A percentile compares a stretch with the other conserved stretches of the same genome.
Evolutionary conservation across 2,329 filamentous ascomycete species (phyloP).

Genomic region (Blastomyces emzantsi): DNA sequence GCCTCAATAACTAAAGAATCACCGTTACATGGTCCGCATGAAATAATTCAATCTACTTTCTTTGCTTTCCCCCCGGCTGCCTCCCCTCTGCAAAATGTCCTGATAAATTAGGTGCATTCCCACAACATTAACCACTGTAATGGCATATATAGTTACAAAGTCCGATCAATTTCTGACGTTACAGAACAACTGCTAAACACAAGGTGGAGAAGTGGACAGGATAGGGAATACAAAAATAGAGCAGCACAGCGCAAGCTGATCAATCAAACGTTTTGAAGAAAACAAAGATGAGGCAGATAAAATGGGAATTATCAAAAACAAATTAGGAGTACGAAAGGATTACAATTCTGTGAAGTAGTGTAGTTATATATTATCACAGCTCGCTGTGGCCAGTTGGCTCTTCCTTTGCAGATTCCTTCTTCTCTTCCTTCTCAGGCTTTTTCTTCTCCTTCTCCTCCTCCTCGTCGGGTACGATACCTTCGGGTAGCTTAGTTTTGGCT

Average conservation of each 20-base stretch:
- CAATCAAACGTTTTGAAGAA: not conserved
- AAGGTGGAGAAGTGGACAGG: not conserved
- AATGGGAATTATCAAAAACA: not conserved
- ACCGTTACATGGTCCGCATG: not conserved
- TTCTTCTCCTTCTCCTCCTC: conserved; percentile 40
- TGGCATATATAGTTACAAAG: not conserved
- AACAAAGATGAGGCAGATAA: not conserved
- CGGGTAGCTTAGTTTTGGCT: conserved; percentile 64
- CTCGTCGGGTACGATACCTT: conserved; percentile 45
- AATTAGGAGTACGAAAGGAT: not conserved
- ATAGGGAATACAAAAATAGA: not conserved
- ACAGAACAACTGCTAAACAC: not conserved
- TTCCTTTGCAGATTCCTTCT: conserved; percentile 28
- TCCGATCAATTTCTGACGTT: not conserved
- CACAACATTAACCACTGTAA: not conserved
- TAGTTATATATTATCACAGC: conserved; percentile 22
- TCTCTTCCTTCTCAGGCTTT: conserved; percentile 30
- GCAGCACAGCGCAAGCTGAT: not conserved
- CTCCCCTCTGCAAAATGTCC: not conserved
- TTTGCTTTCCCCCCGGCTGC: not conserved
- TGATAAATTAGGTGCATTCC: not conserved
- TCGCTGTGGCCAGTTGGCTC: conserved; percentile 39
- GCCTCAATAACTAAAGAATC: not conserved
- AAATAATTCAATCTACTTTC: not conserved
- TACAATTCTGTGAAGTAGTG: not conserved